phyloP scores from a whole-genome alignment of 2,329 filamentous ascomycete species.

The Trichoderma polysporum region DNA sequence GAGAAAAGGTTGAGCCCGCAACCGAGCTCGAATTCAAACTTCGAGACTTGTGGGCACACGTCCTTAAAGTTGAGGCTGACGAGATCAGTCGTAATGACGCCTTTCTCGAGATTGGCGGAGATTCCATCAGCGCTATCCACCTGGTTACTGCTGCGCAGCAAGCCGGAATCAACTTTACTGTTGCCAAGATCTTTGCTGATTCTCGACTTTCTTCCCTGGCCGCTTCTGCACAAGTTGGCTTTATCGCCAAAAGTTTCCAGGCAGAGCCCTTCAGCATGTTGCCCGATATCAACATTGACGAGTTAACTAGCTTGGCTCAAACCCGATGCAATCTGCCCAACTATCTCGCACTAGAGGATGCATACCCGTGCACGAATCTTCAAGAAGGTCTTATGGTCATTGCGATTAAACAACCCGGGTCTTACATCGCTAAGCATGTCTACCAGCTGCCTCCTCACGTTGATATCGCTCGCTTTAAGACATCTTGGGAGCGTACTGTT shows the following conservation, averaged over 20 bases:
- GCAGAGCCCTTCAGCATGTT: constrained; percentile 1
- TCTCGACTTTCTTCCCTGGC: constrained; percentile 1
- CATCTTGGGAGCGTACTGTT: constrained; percentile 14
- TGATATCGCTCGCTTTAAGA: background rate
- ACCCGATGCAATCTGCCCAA: constrained; percentile 2
- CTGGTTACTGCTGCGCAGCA: constrained; percentile 40
- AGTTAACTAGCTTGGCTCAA: background rate
- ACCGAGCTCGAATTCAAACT: constrained; percentile 20
- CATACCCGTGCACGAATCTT: constrained; percentile 14
- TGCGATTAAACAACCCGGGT: constrained; percentile 4
- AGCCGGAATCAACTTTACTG: constrained; percentile 11
- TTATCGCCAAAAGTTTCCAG: background rate
- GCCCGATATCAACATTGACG: background rate
- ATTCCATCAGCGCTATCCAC: constrained; percentile 46
- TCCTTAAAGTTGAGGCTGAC: constrained; percentile 32
- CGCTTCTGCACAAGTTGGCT: background rate
- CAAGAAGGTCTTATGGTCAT: constrained; percentile 6
- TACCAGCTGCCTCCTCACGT: background rate
- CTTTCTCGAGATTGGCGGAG: constrained; percentile 34
- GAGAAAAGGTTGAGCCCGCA: constrained; percentile 20
- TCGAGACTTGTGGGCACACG: constrained; percentile 31
- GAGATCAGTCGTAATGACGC: constrained; percentile 28
- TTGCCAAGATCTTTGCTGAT: constrained; percentile 12
- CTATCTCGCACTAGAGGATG: background rate
- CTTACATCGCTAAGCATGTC: constrained; percentile 11